Base-by-base conservation (phyloP, 805 yeast genomes). In the Candida maesae region DNA sequence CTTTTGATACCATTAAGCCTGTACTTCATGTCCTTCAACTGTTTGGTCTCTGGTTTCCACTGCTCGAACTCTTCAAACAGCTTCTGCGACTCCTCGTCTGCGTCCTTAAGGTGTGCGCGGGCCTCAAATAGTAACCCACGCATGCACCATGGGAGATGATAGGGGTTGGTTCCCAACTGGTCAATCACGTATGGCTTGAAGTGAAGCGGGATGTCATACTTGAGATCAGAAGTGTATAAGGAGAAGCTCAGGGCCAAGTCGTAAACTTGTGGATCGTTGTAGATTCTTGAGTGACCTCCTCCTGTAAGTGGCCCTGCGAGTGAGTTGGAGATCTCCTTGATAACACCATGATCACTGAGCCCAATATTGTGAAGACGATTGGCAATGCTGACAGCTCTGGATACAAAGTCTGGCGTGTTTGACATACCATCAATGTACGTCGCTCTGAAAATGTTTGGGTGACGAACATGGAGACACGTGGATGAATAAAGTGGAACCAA, bases 301-400 rank as follows among this genome's bases (percentile, higher is more conserved):
- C 97, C 96, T 0, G 96, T 91, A 39, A 93, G 67, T 1, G 96
- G 84, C 0, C 99, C 99, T 0, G 95, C 93, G 47, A 84, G 62
- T 0, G 86, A 73, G 31, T 71, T 74, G 41, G 96, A 86, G 32
- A 91, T 73, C 58, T 93, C 97, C 47, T 81, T 81, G 16, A 91
- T 69, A 12, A 93, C 84, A 17, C 89, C 93, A 58, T 87, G 91
- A 57, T 91, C 99, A 36, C 82, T 77, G 37, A 68, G 73, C 0
- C 98, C 98, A 35, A 79, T 51, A 58, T 91, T 88, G 41, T 84
- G 76, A 33, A 90, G 63, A 39, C 76, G 78, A 42, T 90, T 76
- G 5, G 95, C 85, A 9, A 89, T 65, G 12, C 83, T 74, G 1
- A 89, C 81, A 20, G 91, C 71, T 35, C 83, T 73, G 16, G 84